Conservation (phyloP, 78 protist genomes). For the Dictyostelium firmibasis region DNA sequence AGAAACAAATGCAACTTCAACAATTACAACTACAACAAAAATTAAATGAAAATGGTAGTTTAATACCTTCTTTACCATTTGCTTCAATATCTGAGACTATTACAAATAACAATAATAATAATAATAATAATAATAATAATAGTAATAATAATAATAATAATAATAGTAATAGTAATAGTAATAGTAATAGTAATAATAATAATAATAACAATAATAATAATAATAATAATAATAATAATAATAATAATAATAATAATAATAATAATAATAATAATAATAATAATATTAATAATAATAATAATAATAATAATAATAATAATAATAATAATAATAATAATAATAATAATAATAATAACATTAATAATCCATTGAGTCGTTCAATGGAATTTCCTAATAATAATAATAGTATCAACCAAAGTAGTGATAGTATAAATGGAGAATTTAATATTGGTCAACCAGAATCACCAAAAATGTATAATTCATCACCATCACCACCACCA, state of each 20-base stretch:
- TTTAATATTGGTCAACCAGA: neutral
- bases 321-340: no score
- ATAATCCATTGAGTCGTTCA: neutral
- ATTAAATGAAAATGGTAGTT: neutral
- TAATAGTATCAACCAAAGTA: neutral
- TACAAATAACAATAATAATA: neutral
- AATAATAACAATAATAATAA: no score
- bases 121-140: no score
- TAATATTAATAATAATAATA: neutral
- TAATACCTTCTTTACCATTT: neutral
- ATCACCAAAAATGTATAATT: neutral
- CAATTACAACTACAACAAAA: neutral
- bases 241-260: neutral
- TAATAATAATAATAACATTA: neutral
- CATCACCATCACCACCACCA: slow-evolving; percentile 19
- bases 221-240: no score
- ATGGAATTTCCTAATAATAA: neutral
- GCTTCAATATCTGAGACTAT: neutral
- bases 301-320: no score
- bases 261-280: neutral
- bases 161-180: neutral
- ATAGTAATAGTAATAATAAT: neutral
- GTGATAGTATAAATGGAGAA: neutral
- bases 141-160: neutral
- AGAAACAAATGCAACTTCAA: slow-evolving; percentile 24